A percentile compares a stretch with the other conserved stretches of the same genome.
phyloP scores from a whole-genome alignment of 805 yeast genomes.

The Nakazawaea wyomingensis region DNA sequence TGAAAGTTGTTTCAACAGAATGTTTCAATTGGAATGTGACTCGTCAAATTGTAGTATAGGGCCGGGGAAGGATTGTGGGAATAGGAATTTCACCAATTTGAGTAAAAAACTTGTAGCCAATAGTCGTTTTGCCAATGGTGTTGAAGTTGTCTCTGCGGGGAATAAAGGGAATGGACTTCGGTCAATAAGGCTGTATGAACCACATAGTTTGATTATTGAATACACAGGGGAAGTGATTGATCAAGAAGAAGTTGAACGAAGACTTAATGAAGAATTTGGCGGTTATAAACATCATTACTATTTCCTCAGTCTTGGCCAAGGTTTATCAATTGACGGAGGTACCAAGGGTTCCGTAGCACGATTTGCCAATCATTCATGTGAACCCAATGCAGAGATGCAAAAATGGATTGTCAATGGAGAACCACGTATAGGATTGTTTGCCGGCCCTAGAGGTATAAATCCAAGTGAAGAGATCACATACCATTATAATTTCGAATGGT shows the following conservation, averaged over 20 bases:
- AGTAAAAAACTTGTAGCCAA: conserved; percentile 14
- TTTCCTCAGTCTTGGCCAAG: conserved; percentile 36
- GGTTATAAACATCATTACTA: conserved; percentile 27
- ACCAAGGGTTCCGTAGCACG: conserved; percentile 42
- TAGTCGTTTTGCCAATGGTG: conserved; percentile 20
- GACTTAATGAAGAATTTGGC: conserved; percentile 23
- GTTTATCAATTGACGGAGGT: conserved; percentile 39
- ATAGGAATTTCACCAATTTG: conserved; percentile 28
- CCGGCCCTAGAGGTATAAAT: conserved; percentile 29
- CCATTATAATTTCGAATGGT: conserved; percentile 44
- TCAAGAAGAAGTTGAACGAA: conserved; percentile 30
- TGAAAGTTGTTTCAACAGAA: conserved; percentile 27
- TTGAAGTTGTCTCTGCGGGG: conserved; percentile 30
- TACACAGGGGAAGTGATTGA: conserved; percentile 46
- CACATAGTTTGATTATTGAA: conserved; percentile 38
- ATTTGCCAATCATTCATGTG: conserved; percentile 45
- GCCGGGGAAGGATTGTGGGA: conserved; percentile 28
- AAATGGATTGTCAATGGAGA: conserved; percentile 42
- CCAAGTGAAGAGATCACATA: conserved; percentile 42
- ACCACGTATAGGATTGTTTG: conserved; percentile 43
- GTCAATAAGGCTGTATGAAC: conserved; percentile 30
- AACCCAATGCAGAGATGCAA: conserved; percentile 43
- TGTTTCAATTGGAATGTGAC: conserved; percentile 30
- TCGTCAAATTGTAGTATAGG: conserved; percentile 26
- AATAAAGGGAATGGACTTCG: conserved; percentile 39